Conservation (phyloP, 371 early-diverging fungal species). For the Batkoa obscura region DNA sequence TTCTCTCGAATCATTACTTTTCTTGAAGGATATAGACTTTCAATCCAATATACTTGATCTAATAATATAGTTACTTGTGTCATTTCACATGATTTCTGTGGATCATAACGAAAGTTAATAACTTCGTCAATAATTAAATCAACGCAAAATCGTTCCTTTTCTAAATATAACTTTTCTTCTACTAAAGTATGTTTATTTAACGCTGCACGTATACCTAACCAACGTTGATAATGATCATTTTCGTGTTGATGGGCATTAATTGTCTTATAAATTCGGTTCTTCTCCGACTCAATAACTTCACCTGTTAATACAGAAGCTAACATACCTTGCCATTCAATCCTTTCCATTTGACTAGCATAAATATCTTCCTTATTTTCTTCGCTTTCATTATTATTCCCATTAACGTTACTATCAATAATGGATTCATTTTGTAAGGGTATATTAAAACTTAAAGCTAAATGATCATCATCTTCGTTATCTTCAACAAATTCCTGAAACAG, state of each 20-base stretch:
- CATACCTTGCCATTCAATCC: constrained; percentile 70
- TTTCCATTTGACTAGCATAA: constrained; percentile 37
- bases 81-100: constrained; percentile 18
- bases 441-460: neutral
- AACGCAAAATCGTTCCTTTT: constrained; percentile 41
- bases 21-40: constrained; percentile 56
- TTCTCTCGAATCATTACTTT: constrained; percentile 41
- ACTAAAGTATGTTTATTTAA: constrained; percentile 33
- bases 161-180: constrained; percentile 45
- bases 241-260: constrained; percentile 25
- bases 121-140: constrained; percentile 40
- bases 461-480: neutral
- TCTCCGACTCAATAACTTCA: constrained; percentile 70
- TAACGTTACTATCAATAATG: neutral
- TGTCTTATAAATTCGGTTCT: constrained; percentile 35
- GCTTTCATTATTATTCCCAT: neutral
- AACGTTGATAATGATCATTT: constrained; percentile 38
- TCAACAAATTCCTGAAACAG: neutral
- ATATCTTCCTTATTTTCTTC: constrained; percentile 5
- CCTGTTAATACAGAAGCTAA: constrained; percentile 63
- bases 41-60: constrained; percentile 50
- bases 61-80: constrained; percentile 44
- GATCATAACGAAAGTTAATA: constrained; percentile 34
- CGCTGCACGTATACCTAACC: constrained; percentile 51
- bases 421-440: neutral